Conservation (phyloP, 352 stramenopile species). For the Globisporangium lucens region DNA sequence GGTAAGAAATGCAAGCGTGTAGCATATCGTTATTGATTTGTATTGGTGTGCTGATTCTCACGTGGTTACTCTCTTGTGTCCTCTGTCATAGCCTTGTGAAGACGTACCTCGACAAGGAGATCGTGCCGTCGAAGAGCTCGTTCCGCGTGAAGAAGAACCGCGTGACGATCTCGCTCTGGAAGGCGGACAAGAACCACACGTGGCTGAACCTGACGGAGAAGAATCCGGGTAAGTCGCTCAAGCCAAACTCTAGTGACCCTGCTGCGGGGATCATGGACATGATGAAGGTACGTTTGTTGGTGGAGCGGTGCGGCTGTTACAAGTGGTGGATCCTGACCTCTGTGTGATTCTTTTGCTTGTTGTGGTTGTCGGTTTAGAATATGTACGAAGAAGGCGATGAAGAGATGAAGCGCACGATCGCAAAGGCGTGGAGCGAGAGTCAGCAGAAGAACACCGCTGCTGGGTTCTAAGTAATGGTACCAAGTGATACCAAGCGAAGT, state of each 20-base stretch:
- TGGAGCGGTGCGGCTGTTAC: background rate
- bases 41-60: background rate
- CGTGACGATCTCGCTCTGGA: conserved; percentile 74
- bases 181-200: conserved; percentile 68
- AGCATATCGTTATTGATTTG: background rate
- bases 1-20: conserved; percentile 14
- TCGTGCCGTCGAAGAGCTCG: conserved; percentile 66
- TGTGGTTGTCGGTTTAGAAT: conserved; percentile 33
- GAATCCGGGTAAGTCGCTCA: conserved; percentile 55
- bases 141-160: conserved; percentile 87
- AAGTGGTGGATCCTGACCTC: background rate
- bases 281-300: conserved; percentile 68
- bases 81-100: conserved; percentile 49
- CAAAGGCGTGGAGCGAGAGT: conserved; percentile 85
- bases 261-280: conserved; percentile 88
- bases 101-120: conserved; percentile 81
- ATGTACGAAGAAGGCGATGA: conserved; percentile 89
- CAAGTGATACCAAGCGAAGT: background rate
- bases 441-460: conserved; percentile 56
- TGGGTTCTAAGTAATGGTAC: conserved; percentile 5
- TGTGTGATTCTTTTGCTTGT: background rate
- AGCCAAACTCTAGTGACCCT: conserved; percentile 57
- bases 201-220: conserved; percentile 87
- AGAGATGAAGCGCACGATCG: conserved; percentile 89
- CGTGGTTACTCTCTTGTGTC: background rate